phyloP scores from a whole-genome alignment of 257 asterid genomes.

The Salvia rosmarinus region DNA sequence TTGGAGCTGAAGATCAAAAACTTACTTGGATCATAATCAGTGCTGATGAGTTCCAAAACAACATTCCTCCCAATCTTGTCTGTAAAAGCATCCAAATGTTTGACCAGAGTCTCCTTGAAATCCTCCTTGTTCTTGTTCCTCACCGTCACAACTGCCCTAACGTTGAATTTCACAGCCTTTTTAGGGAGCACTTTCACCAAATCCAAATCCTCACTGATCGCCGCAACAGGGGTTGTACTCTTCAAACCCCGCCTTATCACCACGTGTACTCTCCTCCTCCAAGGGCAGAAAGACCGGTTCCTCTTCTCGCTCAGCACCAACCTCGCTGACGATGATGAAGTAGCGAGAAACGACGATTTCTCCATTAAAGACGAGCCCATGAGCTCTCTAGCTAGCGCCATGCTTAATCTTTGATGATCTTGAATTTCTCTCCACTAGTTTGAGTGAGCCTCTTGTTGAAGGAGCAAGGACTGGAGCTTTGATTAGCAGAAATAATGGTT shows the following conservation, averaged over 20 bases:
- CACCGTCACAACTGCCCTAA: slow-evolving; percentile 81
- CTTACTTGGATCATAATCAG: slow-evolving; percentile 84
- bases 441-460: slow-evolving; percentile 11
- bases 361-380: slow-evolving; percentile 62
- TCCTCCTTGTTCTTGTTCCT: slow-evolving; percentile 82
- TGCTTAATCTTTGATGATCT: slow-evolving; percentile 15
- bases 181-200: slow-evolving; percentile 70
- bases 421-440: slow-evolving; percentile 5
- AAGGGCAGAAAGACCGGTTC: slow-evolving; percentile 36
- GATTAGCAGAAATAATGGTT: neutral
- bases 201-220: slow-evolving; percentile 76
- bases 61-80: slow-evolving; percentile 86
- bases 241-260: slow-evolving; percentile 36
- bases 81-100: slow-evolving; percentile 76
- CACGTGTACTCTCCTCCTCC: slow-evolving; percentile 39
- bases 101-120: slow-evolving; percentile 63
- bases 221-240: slow-evolving; percentile 54
- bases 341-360: slow-evolving; percentile 44
- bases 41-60: slow-evolving; percentile 71
- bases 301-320: slow-evolving; percentile 28
- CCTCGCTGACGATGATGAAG: slow-evolving; percentile 33
- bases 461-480: slow-evolving; percentile 19
- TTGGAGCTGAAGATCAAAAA: neutral
- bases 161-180: slow-evolving; percentile 73
- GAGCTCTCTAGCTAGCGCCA: slow-evolving; percentile 74